Evolutionary conservation across 306 rosid genomes (phyloP), one percentile per base, ranked within the genome.

Genomic region (Gynostemma pentaphyllum): DNA sequence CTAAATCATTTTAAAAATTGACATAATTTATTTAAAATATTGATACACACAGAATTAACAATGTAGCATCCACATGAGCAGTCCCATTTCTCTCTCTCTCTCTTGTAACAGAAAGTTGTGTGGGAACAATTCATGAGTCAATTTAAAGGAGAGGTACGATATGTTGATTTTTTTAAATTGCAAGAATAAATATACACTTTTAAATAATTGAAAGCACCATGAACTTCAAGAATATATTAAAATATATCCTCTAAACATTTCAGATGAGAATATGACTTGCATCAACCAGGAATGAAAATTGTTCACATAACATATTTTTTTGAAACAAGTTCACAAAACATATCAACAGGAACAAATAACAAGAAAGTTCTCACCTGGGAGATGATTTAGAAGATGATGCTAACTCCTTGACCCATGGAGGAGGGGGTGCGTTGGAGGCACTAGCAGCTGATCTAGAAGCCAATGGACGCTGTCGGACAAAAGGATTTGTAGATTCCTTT

Each of bases 401-500:
- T 37, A 87, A 82, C 14, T 79, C 89, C 71, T 70, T 81, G 7
- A 87, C 98, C 98, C 98, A 92, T 41, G 98, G 96, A 68, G 85
- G 82, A 47, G 95, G 90, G 3, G 95, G 79, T 28, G 84, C 81
- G 75, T 70, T 82, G 36, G 96, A 85, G 68, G 82, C 28, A 74
- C 89, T 84, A 50, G 94, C 86, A 71, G 84, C 81, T 7, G 91
- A 45, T 71, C 85, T 83, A 34, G 90, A 53, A 73, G 91, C 90
- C 74, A 92, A 73, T 7, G 98, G 96, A 47, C 94, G 95, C 42
- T 92, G 96, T 45, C 96, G 95, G 23, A 92, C 88, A 73, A 92
- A 92, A 75, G 98, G 98, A 79, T 88, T 88, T 15, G 90, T 77
- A 66, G 94, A 66, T 26, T 92, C 99, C 87, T 84, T 92, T 21